A percentile compares a stretch with the other conserved stretches of the same genome.
Evolutionary conservation across 192 early-diverging fungal genomes (phyloP).

Genomic region (Piromyces sp.): DNA sequence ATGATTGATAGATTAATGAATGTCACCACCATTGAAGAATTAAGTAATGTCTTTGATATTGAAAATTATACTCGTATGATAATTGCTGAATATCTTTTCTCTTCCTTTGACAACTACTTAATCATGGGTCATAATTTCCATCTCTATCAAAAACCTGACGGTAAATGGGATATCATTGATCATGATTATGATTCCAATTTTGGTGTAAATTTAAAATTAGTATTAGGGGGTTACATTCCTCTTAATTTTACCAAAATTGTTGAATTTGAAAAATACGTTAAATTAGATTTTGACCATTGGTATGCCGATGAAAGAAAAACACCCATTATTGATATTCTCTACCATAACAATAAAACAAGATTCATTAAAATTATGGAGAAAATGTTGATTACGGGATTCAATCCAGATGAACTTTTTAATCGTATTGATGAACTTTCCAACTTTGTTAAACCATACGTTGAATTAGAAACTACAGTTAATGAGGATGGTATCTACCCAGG

Average conservation of each 20-base stretch:
- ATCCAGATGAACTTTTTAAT: background rate
- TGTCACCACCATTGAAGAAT: background rate
- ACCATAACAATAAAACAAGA: background rate
- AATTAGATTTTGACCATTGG: background rate
- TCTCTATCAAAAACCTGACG: background rate
- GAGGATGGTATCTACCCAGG: background rate
- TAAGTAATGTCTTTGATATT: background rate
- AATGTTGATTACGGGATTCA: background rate
- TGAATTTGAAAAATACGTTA: background rate
- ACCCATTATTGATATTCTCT: background rate
- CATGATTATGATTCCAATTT: background rate
- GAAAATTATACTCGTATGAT: background rate
- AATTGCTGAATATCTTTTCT: background rate
- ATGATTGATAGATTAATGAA: background rate
- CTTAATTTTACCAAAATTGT: background rate
- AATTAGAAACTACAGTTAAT: background rate
- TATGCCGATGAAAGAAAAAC: background rate
- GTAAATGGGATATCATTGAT: background rate
- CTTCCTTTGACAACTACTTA: background rate
- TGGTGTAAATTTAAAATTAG: background rate
- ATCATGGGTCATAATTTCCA: background rate
- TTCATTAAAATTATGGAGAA: background rate
- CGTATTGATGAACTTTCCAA: background rate
- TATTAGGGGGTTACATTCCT: background rate
- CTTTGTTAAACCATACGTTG: background rate